Evolutionary conservation across 495 filamentous ascomycete genomes (phyloP).

Genomic region (Delitschia confertaspora): DNA sequence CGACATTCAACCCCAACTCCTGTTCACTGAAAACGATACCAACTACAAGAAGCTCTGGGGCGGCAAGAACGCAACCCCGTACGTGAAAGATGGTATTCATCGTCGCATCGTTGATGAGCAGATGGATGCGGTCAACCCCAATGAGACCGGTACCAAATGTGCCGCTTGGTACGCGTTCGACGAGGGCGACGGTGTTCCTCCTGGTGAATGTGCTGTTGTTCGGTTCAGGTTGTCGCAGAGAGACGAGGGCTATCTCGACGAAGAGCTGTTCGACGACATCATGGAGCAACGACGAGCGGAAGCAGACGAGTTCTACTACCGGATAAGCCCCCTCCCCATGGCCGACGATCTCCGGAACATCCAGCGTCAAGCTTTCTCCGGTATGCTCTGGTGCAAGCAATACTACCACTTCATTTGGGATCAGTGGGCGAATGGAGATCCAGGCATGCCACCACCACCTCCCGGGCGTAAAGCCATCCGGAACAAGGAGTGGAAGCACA

Average conservation of each 20-base stretch:
- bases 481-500: constrained; percentile 84
- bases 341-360: constrained; percentile 90
- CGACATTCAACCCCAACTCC: constrained; percentile 70
- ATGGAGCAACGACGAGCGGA: constrained; percentile 78
- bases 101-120: constrained; percentile 74
- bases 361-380: constrained; percentile 84
- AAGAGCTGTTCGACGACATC: constrained; percentile 84
- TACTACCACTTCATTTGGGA: constrained; percentile 96
- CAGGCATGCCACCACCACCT: constrained; percentile 69
- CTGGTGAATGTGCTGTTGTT: constrained; percentile 89
- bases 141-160: constrained; percentile 72
- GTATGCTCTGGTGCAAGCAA: constrained; percentile 98
- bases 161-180: constrained; percentile 90
- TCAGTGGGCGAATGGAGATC: constrained; percentile 83
- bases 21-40: constrained; percentile 95
- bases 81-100: constrained; percentile 95
- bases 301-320: constrained; percentile 91
- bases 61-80: constrained; percentile 66
- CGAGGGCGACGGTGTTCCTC: constrained; percentile 72
- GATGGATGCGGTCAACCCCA: constrained; percentile 72
- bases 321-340: constrained; percentile 90
- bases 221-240: constrained; percentile 78
- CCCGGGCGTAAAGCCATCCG: constrained; percentile 69
- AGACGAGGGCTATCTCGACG: constrained; percentile 65
- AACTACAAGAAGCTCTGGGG: constrained; percentile 71